These are phyloP conservation scores for Pterocarpus santalinus DNA, from an alignment of 306 rosid genomes.

Conservation along the genomic window DNA sequence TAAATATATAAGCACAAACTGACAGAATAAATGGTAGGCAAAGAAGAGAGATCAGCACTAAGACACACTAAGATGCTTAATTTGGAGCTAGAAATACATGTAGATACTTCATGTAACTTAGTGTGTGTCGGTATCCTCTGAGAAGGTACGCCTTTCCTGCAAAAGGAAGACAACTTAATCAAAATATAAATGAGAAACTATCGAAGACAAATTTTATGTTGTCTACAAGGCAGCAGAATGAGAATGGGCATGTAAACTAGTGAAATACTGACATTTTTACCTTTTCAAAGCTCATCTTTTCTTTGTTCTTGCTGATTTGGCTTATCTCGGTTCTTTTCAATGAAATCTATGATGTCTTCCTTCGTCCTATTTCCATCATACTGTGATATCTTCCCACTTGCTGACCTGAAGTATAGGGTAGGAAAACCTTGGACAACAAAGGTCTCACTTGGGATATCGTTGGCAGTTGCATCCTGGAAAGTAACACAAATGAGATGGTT, in stretches of 20 bases:
- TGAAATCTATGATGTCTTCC: conserved; percentile 70
- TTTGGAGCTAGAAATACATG: conserved; percentile 14
- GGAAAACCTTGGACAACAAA: conserved; percentile 81
- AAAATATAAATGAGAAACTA: not conserved
- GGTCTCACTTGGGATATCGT: conserved; percentile 63
- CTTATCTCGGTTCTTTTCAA: conserved; percentile 69
- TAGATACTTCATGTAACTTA: conserved; percentile 9
- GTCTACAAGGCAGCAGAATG: not conserved
- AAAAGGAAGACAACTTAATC: not conserved
- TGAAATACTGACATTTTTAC: conserved; percentile 17
- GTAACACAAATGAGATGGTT: not conserved
- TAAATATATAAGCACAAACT: conserved; percentile 15
- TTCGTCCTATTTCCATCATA: conserved; percentile 72
- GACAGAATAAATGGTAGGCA: conserved; percentile 3
- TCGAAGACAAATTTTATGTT: not conserved
- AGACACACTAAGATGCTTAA: conserved; percentile 18
- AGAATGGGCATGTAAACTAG: not conserved
- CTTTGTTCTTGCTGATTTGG: conserved; percentile 46
- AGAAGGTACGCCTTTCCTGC: conserved; percentile 10
- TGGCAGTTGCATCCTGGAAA: conserved; percentile 78
- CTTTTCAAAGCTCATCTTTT: conserved; percentile 77
- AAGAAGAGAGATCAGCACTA: not conserved
- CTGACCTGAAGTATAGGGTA: conserved; percentile 69
- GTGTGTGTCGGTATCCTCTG: conserved; percentile 17
- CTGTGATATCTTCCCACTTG: conserved; percentile 66